phyloP scores from a whole-genome alignment of 495 filamentous ascomycete genomes.

The Pseudomonodictys pantanalensis region DNA sequence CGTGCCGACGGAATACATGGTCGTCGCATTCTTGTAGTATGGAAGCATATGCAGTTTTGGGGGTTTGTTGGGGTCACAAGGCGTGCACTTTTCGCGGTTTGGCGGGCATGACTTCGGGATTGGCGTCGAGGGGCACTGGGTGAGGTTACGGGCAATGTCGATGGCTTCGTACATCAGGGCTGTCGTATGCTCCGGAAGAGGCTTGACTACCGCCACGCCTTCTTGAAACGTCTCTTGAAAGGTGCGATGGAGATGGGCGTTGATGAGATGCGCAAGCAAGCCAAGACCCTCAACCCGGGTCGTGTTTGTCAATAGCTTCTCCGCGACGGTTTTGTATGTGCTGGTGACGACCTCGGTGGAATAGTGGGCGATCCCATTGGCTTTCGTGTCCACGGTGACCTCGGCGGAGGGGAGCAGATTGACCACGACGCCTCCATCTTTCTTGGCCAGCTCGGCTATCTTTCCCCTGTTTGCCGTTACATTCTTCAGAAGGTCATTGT shows the following conservation, averaged over 20 bases:
- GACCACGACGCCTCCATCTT: constrained; percentile 56
- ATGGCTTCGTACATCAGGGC: constrained; percentile 66
- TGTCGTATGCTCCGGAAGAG: constrained; percentile 68
- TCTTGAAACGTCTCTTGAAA: constrained; percentile 75
- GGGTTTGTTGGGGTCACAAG: constrained; percentile 62
- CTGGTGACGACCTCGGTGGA: constrained; percentile 55
- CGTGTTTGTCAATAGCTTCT: constrained; percentile 50
- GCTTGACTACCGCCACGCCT: constrained; percentile 78
- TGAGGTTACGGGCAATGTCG: constrained; percentile 67
- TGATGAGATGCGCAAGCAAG: constrained; percentile 70
- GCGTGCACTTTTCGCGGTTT: constrained; percentile 68
- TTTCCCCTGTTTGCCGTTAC: constrained; percentile 27
- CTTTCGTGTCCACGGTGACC: constrained; percentile 62
- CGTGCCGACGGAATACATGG: constrained; percentile 74
- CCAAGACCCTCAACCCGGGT: constrained; percentile 53
- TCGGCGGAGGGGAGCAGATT: constrained; percentile 55
- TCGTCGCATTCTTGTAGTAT: constrained; percentile 40
- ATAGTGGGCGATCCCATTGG: constrained; percentile 76
- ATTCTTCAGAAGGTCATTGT: constrained; percentile 39
- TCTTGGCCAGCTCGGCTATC: constrained; percentile 43
- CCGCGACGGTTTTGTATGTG: constrained; percentile 63
- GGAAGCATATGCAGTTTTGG: constrained; percentile 40
- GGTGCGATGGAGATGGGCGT: constrained; percentile 78
- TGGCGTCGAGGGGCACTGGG: constrained; percentile 67
- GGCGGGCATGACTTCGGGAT: constrained; percentile 80